Evolutionary conservation across 139 green algal genomes (phyloP).

Genomic region (Micractinium sp.): DNA sequence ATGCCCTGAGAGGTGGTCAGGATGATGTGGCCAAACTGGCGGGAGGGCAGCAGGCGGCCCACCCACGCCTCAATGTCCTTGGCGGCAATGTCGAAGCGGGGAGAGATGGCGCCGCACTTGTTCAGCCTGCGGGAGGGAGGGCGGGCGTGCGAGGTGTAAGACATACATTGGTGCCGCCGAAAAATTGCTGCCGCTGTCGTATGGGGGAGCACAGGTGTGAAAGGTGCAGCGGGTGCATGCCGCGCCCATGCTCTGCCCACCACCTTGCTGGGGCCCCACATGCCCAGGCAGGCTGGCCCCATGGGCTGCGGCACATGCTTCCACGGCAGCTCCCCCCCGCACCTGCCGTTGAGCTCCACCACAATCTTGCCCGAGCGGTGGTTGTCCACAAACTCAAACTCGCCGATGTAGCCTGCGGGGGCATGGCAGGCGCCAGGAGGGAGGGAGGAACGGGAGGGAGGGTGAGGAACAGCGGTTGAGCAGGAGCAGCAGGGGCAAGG

Average conservation of each 20-base stretch:
- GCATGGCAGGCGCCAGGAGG: background rate
- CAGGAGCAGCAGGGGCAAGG: no score
- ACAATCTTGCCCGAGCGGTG: constrained; percentile 99
- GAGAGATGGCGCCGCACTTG: constrained; percentile 99
- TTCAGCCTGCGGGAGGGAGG: constrained; percentile 88
- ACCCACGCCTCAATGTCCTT: constrained; percentile 94
- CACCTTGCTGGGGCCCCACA: no score
- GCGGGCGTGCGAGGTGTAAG: no score
- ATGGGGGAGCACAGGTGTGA: no score
- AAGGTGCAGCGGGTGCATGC: no score
- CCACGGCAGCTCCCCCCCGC: no score
- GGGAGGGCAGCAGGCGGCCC: constrained; percentile 94
- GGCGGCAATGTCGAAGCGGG: constrained; percentile 93
- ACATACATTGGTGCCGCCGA: no score
- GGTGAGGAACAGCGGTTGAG: background rate
- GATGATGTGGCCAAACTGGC: constrained; percentile 98
- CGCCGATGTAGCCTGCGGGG: constrained; percentile 96
- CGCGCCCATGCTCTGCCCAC: no score
- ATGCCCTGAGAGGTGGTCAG: constrained; percentile 97
- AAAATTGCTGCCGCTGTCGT: no score
- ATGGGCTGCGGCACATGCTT: no score
- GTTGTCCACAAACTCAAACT: constrained; percentile 99
- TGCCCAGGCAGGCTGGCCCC: no score
- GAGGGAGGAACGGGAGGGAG: background rate
- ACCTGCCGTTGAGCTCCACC: constrained; percentile 97